Percentiles rank a stretch among this genome's conserved stretches.
phyloP scores from a whole-genome alignment of 2,329 filamentous ascomycete genomes.

The Verticillium klebahnii region DNA sequence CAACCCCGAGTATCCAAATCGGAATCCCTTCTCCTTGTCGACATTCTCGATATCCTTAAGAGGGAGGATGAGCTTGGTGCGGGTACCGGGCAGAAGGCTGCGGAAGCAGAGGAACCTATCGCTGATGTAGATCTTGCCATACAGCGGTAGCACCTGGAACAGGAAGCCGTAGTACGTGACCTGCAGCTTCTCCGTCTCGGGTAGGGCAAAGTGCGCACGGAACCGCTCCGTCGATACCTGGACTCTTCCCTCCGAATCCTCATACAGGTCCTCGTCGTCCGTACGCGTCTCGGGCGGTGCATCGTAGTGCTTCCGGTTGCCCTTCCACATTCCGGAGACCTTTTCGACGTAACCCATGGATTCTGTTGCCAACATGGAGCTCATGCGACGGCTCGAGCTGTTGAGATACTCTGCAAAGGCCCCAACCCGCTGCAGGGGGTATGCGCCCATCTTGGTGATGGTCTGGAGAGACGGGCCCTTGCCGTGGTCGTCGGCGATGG shows the following conservation, averaged over 20 bases:
- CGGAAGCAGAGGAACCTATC: conserved; percentile 87
- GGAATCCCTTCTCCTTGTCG: conserved; percentile 91
- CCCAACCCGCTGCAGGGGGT: conserved; percentile 78
- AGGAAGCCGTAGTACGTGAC: conserved; percentile 91
- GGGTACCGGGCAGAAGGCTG: conserved; percentile 80
- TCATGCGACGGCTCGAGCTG: conserved; percentile 74
- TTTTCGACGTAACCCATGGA: conserved; percentile 97
- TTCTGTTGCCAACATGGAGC: conserved; percentile 76
- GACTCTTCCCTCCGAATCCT: conserved; percentile 59
- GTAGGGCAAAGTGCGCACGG: conserved; percentile 84
- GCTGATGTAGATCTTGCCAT: conserved; percentile 95
- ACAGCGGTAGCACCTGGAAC: conserved; percentile 84
- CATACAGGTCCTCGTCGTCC: conserved; percentile 50
- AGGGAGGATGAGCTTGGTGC: conserved; percentile 88
- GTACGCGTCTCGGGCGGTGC: conserved; percentile 48
- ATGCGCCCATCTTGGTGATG: conserved; percentile 59
- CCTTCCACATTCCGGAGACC: conserved; percentile 95
- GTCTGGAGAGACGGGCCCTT: conserved; percentile 43
- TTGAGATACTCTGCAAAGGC: conserved; percentile 80
- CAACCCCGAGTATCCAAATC: conserved; percentile 84
- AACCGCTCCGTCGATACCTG: conserved; percentile 74
- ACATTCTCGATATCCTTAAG: conserved; percentile 89
- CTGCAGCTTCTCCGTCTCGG: conserved; percentile 73
- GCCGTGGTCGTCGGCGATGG: conserved; percentile 21
- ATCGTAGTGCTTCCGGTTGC: conserved; percentile 83